A percentile compares a stretch with the other conserved stretches of the same genome.
Evolutionary conservation across 495 filamentous ascomycete species (phyloP).

Genomic region (Lasiosphaeria miniovina): DNA sequence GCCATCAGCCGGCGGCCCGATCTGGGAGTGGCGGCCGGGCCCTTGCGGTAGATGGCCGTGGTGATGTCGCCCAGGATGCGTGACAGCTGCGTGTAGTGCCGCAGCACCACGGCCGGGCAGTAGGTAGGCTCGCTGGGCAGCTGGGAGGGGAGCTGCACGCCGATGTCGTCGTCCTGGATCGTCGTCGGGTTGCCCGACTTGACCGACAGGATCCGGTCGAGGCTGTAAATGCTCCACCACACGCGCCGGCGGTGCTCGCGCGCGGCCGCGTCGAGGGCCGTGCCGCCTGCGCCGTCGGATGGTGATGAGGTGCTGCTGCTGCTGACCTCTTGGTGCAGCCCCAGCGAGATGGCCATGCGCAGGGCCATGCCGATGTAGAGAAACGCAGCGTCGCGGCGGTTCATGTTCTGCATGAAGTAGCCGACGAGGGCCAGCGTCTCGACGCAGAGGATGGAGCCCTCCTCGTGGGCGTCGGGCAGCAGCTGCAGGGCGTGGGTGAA

Average conservation of each 20-base stretch:
- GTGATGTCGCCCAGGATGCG: constrained; percentile 45
- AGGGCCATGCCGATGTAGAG: constrained; percentile 50
- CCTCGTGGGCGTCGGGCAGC: constrained; percentile 49
- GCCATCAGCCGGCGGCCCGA: constrained; percentile 43
- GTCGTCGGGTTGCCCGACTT: constrained; percentile 52
- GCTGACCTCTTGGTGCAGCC: constrained; percentile 49
- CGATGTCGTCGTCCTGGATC: constrained; percentile 51
- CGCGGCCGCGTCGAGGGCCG: constrained; percentile 13
- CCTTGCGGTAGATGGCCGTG: constrained; percentile 47
- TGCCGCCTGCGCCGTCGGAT: neutral
- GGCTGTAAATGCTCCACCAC: constrained; percentile 54
- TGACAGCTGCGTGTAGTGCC: constrained; percentile 46
- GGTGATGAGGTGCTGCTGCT: neutral
- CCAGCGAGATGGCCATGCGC: constrained; percentile 51
- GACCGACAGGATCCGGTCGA: constrained; percentile 47
- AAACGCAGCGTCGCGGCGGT: constrained; percentile 48
- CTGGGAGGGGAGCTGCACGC: constrained; percentile 38
- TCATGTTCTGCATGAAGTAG: constrained; percentile 54
- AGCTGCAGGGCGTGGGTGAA: constrained; percentile 48
- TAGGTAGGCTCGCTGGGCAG: constrained; percentile 26
- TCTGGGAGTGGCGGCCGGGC: constrained; percentile 25
- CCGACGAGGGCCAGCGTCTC: constrained; percentile 50
- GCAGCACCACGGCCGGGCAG: constrained; percentile 46
- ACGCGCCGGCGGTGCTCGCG: constrained; percentile 46
- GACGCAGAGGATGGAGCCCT: constrained; percentile 49